Evolutionary conservation across 352 stramenopile species (phyloP), one percentile per base, ranked within the genome.

Genomic region (Globisporangium cystogenes): DNA sequence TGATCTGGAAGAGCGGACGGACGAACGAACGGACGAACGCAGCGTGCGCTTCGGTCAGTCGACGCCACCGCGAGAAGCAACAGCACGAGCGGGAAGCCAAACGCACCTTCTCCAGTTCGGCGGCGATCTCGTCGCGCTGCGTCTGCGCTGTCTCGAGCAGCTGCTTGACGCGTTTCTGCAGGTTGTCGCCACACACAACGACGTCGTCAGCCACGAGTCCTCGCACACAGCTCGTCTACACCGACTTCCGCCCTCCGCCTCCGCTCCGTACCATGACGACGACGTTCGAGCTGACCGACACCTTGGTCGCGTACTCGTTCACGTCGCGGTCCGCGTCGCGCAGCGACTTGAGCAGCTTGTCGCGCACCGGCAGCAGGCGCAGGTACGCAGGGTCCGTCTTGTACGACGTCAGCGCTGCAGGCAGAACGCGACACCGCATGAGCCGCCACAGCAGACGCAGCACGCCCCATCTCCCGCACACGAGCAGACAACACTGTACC

Each of bases 161-260:
- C 72, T 86, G 76, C 57, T 88, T 88, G 64, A 90, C 86, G 8
- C 76, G 76, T 60, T 87, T 87, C 79, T 90, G 55, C 55, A n/a
- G 23, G 27, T 5, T 36, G 8, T 36, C 12, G 3, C 3, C 10
- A 12, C 24, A 8, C 43, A 41, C 31, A 49, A 14, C 7, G 3
- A 33, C 35, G 49, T 12, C 15, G 31, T 12, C 27, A 50, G 24
- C 41, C 14, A 33, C 21, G 18, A 15, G 7, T 41, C 33, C n/a
- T 26, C 15, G 12, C 21, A 8, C 6, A 21, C 15, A 23, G 12
- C 4, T n/a, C n/a, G 29, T 8, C 21, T 11, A 31, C 10, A 12
- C n/a, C 12, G 1, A n/a, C n/a, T n/a, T n/a, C n/a, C n/a, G n/a
- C n/a, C n/a, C n/a, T n/a, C n/a, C n/a, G n/a, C n/a, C n/a, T n/a